Conservation (phyloP, 352 stramenopile species). For the Globisporangium polare region DNA sequence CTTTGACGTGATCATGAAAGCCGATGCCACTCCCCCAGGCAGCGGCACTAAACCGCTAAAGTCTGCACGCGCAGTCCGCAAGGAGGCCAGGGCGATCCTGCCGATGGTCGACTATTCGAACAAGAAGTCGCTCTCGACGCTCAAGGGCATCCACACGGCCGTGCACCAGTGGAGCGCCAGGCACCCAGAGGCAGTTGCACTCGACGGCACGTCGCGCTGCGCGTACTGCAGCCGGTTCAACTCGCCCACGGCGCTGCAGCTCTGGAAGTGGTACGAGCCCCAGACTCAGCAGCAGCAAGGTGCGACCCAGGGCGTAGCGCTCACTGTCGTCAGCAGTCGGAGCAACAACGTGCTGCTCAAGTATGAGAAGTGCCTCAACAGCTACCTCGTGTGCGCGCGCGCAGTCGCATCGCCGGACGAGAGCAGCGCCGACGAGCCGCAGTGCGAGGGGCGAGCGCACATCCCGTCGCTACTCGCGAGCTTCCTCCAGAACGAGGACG, state of each 20-base stretch:
- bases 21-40: not conserved
- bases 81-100: slow-evolving; percentile 8
- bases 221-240: slow-evolving; percentile 16
- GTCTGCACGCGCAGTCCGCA: slow-evolving; percentile 5
- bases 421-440: not conserved
- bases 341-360: not conserved
- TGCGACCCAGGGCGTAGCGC: not conserved
- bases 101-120: slow-evolving; percentile 9
- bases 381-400: slow-evolving; percentile 10
- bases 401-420: not conserved
- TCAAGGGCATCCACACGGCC: slow-evolving; percentile 9
- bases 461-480: slow-evolving; percentile 16
- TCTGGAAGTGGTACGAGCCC: slow-evolving; percentile 13
- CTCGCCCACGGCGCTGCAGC: slow-evolving; percentile 4
- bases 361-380: slow-evolving; percentile 15
- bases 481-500: slow-evolving; percentile 19
- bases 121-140: slow-evolving; percentile 13
- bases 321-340: slow-evolving; percentile 9
- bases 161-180: slow-evolving; percentile 14
- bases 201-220: slow-evolving; percentile 7
- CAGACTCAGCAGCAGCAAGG: not conserved
- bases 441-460: slow-evolving; percentile 9
- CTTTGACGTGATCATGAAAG: slow-evolving; percentile 14
- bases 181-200: not conserved
- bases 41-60: not conserved